Evolutionary conservation across 2,329 filamentous ascomycete species (phyloP).

Genomic region (Cladosporium halotolerans): DNA sequence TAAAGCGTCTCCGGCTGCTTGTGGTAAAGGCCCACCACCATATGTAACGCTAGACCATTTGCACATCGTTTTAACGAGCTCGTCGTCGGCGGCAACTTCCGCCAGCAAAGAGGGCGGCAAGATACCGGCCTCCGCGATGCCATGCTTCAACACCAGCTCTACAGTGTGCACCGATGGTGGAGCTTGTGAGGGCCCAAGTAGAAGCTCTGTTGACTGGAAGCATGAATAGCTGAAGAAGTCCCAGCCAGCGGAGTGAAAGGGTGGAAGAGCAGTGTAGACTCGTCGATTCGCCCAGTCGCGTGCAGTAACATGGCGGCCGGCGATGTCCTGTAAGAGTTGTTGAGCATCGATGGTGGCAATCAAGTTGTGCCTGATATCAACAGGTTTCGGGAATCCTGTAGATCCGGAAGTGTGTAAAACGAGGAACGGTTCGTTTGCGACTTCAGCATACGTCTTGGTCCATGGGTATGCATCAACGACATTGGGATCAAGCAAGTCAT

Average conservation of each 20-base stretch:
- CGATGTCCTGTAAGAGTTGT: slow-evolving; percentile 9
- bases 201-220: slow-evolving; percentile 12
- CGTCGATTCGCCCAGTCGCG: slow-evolving; percentile 6
- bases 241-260: slow-evolving; percentile 15
- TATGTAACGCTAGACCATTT: slow-evolving; percentile 12
- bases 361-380: slow-evolving; percentile 8
- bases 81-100: slow-evolving; percentile 7
- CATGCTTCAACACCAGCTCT: slow-evolving; percentile 8
- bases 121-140: slow-evolving; percentile 10
- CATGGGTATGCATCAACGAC: neutral
- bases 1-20: slow-evolving; percentile 8
- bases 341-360: slow-evolving; percentile 6
- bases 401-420: slow-evolving; percentile 19
- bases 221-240: slow-evolving; percentile 15
- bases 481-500: neutral
- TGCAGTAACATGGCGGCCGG: slow-evolving; percentile 4
- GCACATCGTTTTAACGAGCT: neutral
- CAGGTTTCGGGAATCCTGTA: slow-evolving; percentile 17
- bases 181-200: slow-evolving; percentile 12
- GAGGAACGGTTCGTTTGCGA: neutral
- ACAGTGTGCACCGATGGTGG: slow-evolving; percentile 10
- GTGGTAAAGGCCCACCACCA: slow-evolving; percentile 13
- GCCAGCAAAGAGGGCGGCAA: slow-evolving; percentile 13
- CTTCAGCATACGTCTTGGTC: neutral
- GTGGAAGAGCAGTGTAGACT: slow-evolving; percentile 13